Evolutionary conservation across 768 basidiomycete genomes (phyloP).

Genomic region (Macrolepiota fuliginosa): DNA sequence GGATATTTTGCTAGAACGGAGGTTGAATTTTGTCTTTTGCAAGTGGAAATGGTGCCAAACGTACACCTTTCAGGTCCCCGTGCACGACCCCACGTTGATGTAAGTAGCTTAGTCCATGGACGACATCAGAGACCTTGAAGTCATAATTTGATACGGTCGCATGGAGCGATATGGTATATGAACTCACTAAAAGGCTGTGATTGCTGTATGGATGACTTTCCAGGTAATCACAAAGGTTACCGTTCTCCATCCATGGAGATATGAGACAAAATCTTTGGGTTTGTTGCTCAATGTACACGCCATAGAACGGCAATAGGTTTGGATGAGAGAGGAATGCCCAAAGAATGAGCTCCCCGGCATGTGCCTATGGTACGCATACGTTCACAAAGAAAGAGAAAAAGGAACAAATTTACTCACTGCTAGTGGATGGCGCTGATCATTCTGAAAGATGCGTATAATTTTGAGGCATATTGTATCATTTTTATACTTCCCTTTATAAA

Average conservation of each 20-base stretch:
- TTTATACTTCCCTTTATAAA: background rate
- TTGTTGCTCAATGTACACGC: constrained; percentile 21
- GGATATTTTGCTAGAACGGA: background rate
- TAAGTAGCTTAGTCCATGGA: background rate
- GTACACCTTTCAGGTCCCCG: constrained; percentile 8
- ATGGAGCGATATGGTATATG: background rate
- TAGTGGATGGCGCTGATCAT: background rate
- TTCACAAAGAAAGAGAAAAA: background rate
- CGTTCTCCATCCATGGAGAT: constrained; percentile 20
- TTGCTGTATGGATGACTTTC: constrained; percentile 3
- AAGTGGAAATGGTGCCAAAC: background rate
- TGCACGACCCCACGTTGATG: background rate
- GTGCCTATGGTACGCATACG: background rate
- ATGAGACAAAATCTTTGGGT: constrained; percentile 12
- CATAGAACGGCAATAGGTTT: constrained; percentile 34
- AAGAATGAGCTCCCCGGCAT: constrained; percentile 25
- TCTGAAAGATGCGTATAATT: constrained; percentile 2
- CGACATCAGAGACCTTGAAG: background rate
- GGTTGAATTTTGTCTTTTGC: background rate
- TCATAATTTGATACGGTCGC: background rate
- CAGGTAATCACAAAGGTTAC: constrained; percentile 17
- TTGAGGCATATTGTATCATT: background rate
- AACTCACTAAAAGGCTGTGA: constrained; percentile 13
- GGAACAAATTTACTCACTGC: background rate
- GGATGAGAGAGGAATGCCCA: constrained; percentile 32